These are phyloP conservation scores for Aureobasidium pullulans DNA, from an alignment of 2,329 filamentous ascomycete genomes.

Conservation along the genomic window DNA sequence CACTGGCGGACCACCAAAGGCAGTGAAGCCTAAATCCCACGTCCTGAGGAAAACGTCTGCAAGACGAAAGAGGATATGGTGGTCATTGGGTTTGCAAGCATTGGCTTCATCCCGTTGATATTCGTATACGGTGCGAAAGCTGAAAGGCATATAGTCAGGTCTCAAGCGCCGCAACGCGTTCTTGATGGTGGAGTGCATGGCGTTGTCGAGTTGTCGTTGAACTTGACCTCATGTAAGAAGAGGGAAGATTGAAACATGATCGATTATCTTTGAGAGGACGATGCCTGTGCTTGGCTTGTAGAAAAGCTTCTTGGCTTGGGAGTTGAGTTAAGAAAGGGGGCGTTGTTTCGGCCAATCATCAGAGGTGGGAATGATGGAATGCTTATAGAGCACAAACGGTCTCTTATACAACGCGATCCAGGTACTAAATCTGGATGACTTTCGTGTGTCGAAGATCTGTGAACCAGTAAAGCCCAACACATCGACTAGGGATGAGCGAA, in stretches of 20 bases:
- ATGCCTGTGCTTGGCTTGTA: not conserved
- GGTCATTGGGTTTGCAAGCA: not conserved
- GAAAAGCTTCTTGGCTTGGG: not conserved
- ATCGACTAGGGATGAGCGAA: too few relatives aligned
- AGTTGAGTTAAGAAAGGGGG: not conserved
- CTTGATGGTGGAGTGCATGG: not conserved
- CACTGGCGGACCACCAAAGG: conserved; percentile 61
- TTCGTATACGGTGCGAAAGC: not conserved
- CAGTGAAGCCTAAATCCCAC: conserved; percentile 58
- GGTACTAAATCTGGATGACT: not conserved
- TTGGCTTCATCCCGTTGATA: not conserved
- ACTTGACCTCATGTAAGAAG: not conserved
- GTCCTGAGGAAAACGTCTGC: not conserved
- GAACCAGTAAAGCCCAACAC: not conserved
- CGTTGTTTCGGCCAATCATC: not conserved
- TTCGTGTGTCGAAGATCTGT: not conserved
- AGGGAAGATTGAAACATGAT: not conserved
- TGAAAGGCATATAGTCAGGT: not conserved
- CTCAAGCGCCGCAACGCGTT: not conserved
- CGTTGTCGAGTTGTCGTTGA: not conserved
- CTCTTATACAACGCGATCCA: not conserved
- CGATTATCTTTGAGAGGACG: not conserved
- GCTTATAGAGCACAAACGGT: not conserved
- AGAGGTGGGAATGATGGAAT: not conserved
- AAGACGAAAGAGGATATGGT: not conserved